These are phyloP conservation scores for Pseudoturritis turrita DNA, from an alignment of 345 rosid genomes.

Conservation along the genomic window DNA sequence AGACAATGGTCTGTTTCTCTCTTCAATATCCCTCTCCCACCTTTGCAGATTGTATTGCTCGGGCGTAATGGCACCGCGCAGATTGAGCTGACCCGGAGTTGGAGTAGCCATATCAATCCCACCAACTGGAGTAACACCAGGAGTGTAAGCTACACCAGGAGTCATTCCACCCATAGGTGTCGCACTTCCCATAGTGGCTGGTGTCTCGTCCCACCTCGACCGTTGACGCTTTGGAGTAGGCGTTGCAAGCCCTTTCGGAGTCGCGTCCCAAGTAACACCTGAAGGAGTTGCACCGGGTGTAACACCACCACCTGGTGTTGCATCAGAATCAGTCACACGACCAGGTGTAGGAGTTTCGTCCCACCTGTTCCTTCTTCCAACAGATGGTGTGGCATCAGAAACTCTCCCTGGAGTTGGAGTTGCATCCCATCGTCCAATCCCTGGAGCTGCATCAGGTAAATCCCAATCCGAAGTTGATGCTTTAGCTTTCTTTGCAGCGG, in stretches of 20 bases:
- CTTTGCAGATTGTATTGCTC: slow-evolving; percentile 86
- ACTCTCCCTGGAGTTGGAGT: slow-evolving; percentile 83
- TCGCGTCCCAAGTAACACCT: slow-evolving; percentile 95
- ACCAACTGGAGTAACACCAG: slow-evolving; percentile 92
- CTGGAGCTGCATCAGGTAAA: slow-evolving; percentile 75
- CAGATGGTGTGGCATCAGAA: slow-evolving; percentile 73
- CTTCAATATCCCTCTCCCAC: slow-evolving; percentile 99
- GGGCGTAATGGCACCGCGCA: slow-evolving; percentile 77
- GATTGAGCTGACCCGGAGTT: slow-evolving; percentile 62
- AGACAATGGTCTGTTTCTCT: slow-evolving; percentile 89
- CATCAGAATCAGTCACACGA: slow-evolving; percentile 78
- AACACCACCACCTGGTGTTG: slow-evolving; percentile 78
- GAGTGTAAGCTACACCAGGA: slow-evolving; percentile 75
- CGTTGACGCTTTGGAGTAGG: slow-evolving; percentile 93
- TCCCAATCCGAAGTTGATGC: slow-evolving; percentile 87
- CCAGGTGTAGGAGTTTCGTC: slow-evolving; percentile 99
- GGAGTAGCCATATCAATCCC: slow-evolving; percentile 86
- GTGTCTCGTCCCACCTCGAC: slow-evolving; percentile 99
- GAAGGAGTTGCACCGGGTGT: slow-evolving; percentile 97
- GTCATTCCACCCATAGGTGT: slow-evolving; percentile 91
- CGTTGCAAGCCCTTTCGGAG: slow-evolving; percentile 79
- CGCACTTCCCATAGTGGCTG: slow-evolving; percentile 96
- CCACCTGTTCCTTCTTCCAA: slow-evolving; percentile 86
- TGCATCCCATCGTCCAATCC: slow-evolving; percentile 92
- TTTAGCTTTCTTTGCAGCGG: slow-evolving; percentile 50